A percentile compares a stretch with the other conserved stretches of the same genome.
These are phyloP conservation scores for Candida piceae DNA, from an alignment of 805 yeast species.

Conservation along the genomic window DNA sequence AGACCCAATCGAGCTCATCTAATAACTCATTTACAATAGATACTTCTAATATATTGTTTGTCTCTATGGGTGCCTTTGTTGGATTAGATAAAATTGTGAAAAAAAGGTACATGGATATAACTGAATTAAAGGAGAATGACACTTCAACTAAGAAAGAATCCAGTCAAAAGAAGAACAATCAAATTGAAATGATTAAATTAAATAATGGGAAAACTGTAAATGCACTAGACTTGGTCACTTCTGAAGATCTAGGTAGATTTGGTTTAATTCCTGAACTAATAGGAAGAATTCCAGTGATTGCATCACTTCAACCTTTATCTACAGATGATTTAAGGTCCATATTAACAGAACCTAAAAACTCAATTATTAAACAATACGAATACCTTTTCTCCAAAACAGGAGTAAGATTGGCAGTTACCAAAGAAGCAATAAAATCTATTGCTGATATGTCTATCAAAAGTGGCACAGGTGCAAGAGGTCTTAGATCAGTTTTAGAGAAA, in stretches of 20 bases:
- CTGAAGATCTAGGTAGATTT: constrained; percentile 45
- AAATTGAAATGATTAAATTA: constrained; percentile 32
- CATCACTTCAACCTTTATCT: constrained; percentile 43
- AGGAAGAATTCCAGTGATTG: constrained; percentile 53
- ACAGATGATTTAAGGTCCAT: constrained; percentile 43
- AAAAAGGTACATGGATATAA: constrained; percentile 34
- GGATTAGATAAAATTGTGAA: constrained; percentile 48
- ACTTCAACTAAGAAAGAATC: too few relatives aligned
- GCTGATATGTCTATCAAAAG: constrained; percentile 45
- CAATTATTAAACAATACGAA: constrained; percentile 48
- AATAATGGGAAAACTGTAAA: constrained; percentile 34
- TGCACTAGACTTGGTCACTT: constrained; percentile 42
- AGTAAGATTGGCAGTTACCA: constrained; percentile 44
- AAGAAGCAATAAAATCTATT: constrained; percentile 41
- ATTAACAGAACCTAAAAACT: constrained; percentile 50
- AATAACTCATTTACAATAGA: constrained; percentile 44
- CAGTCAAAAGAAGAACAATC: too few relatives aligned
- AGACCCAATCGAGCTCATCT: constrained; percentile 7
- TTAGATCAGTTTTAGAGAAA: constrained; percentile 51
- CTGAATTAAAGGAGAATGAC: too few relatives aligned
- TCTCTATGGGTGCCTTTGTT: constrained; percentile 59
- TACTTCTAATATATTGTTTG: constrained; percentile 51
- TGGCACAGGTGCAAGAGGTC: constrained; percentile 60
- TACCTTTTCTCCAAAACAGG: constrained; percentile 50
- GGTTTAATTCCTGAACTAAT: constrained; percentile 58